A percentile compares a stretch with the other conserved stretches of the same genome.
These are phyloP conservation scores for Penicillium rolfsii DNA, from an alignment of 2,329 filamentous ascomycete genomes.

Conservation along the genomic window DNA sequence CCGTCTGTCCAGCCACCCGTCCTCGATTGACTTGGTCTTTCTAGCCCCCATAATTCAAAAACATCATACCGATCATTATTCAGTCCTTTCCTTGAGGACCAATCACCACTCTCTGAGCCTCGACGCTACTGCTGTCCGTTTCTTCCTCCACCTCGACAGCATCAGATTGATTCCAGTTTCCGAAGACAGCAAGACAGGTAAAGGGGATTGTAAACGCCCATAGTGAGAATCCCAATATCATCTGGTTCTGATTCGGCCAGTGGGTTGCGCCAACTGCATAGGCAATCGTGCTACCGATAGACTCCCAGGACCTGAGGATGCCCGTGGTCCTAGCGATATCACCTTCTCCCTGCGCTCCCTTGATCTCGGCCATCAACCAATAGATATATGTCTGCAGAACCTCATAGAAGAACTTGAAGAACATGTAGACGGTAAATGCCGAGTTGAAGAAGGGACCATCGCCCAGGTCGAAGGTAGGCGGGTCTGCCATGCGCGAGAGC, in stretches of 20 bases:
- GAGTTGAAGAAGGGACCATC: conserved; percentile 26
- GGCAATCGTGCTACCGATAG: conserved; percentile 38
- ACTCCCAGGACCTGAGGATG: conserved; percentile 39
- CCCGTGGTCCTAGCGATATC: conserved; percentile 38
- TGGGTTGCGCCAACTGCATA: conserved; percentile 38
- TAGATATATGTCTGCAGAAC: conserved; percentile 58
- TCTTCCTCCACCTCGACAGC: background rate
- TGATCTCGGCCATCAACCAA: conserved; percentile 50
- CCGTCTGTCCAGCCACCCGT: background rate
- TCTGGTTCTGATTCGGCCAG: conserved; percentile 36
- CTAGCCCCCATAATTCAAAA: background rate
- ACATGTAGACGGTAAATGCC: conserved; percentile 54
- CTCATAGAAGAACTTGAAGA: conserved; percentile 58
- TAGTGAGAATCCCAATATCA: conserved; percentile 36
- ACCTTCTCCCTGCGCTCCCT: conserved; percentile 34
- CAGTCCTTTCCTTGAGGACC: background rate
- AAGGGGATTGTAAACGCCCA: conserved; percentile 35
- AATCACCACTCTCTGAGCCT: conserved; percentile 17
- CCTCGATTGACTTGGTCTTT: background rate
- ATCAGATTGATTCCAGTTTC: conserved; percentile 19
- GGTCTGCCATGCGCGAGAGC: conserved; percentile 51
- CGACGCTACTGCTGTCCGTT: conserved; percentile 15
- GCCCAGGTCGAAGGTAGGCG: conserved; percentile 47
- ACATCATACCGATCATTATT: too few relatives aligned
- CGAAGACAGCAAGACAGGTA: conserved; percentile 23